phyloP scores from a whole-genome alignment of 495 filamentous ascomycete species.

The Penicillium manginii region DNA sequence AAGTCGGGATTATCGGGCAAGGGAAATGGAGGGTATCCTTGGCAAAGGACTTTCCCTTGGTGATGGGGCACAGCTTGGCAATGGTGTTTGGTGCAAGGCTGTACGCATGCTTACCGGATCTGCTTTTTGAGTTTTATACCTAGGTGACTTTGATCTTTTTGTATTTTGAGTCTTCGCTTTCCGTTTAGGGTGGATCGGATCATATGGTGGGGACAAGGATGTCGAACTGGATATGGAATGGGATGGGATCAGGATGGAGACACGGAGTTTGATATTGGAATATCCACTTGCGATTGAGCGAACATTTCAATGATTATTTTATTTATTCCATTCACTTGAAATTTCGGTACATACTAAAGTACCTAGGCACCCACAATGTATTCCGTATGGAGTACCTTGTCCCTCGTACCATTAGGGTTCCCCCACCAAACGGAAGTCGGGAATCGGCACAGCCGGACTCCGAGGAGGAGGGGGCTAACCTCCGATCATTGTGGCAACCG shows the following conservation, averaged over 20 bases:
- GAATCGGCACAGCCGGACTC: slow-evolving; percentile 11
- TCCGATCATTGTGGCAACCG: slow-evolving; percentile 4
- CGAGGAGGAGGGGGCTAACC: slow-evolving; percentile 9
- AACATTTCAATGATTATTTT: slow-evolving; percentile 11
- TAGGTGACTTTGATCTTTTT: slow-evolving; percentile 16
- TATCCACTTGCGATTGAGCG: slow-evolving; percentile 9
- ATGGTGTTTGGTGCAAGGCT: slow-evolving; percentile 48
- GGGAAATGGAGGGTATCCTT: slow-evolving; percentile 44
- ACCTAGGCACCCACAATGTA: neutral
- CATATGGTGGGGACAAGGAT: neutral
- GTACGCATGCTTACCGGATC: slow-evolving; percentile 41
- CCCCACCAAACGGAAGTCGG: slow-evolving; percentile 10
- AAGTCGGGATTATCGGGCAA: slow-evolving; percentile 37
- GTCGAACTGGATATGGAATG: neutral
- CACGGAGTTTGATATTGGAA: slow-evolving; percentile 2
- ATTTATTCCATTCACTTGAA: slow-evolving; percentile 1
- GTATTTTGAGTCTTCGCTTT: slow-evolving; percentile 7
- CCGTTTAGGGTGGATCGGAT: neutral
- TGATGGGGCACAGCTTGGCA: slow-evolving; percentile 33
- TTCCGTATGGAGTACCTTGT: too few relatives aligned
- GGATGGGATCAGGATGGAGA: slow-evolving; percentile 3
- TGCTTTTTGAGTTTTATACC: slow-evolving; percentile 30
- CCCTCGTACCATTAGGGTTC: neutral
- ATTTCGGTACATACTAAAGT: neutral
- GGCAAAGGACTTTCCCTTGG: slow-evolving; percentile 32